These are phyloP conservation scores for Diaporthe helianthi DNA, from an alignment of 2,329 filamentous ascomycete genomes.

Conservation along the genomic window DNA sequence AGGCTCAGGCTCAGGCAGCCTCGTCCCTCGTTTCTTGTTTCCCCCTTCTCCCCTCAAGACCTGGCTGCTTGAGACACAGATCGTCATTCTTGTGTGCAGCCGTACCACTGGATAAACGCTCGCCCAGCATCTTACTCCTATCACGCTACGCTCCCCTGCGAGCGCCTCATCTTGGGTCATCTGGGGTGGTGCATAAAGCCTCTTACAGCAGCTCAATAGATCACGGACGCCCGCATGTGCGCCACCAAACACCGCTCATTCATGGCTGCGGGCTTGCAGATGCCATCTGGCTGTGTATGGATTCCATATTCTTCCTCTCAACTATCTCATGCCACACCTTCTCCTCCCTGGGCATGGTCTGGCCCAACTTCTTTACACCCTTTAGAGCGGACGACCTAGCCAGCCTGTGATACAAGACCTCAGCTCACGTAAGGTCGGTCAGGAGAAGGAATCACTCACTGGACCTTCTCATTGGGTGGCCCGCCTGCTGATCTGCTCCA, in stretches of 20 bases:
- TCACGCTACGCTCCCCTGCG: constrained; percentile 26
- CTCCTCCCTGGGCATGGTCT: neutral
- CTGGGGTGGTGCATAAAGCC: constrained; percentile 31
- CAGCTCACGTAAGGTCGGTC: neutral
- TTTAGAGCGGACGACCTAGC: neutral
- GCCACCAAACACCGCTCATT: constrained; percentile 28
- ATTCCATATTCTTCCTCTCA: neutral
- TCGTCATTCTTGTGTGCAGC: neutral
- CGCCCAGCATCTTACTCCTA: constrained; percentile 1
- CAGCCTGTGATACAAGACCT: constrained; percentile 4
- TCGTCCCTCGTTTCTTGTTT: neutral
- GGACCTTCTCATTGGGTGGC: neutral
- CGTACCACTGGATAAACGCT: neutral
- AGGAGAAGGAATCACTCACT: constrained; percentile 3
- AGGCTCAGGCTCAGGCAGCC: neutral
- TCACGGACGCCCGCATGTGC: constrained; percentile 31
- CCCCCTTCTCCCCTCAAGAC: neutral
- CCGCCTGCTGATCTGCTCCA: constrained; percentile 1
- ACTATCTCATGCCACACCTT: neutral
- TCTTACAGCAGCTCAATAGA: constrained; percentile 35
- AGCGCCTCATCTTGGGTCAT: constrained; percentile 30
- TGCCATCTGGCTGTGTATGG: constrained; percentile 21
- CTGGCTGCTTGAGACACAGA: constrained; percentile 1
- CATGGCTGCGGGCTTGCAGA: constrained; percentile 28
- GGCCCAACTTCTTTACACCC: neutral